These are phyloP conservation scores for Suillus sp. DNA, from an alignment of 768 basidiomycete species.

Conservation along the genomic window DNA sequence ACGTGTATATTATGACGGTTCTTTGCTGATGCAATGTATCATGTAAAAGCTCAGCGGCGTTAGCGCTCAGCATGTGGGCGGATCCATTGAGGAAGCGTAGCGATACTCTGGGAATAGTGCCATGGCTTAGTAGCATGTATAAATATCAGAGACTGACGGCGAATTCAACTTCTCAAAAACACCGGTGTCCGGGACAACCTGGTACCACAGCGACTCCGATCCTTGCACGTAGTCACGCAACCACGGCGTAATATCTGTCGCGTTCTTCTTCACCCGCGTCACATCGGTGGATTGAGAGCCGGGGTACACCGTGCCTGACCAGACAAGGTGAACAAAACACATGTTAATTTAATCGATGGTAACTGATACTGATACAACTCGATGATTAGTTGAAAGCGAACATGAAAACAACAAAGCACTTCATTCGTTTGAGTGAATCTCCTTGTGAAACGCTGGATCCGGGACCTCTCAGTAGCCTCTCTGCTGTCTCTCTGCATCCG, in stretches of 20 bases:
- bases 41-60: not conserved
- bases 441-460: not conserved
- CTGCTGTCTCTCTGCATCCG: conserved; percentile 54
- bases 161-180: not conserved
- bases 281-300: not conserved
- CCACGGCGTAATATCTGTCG: not conserved
- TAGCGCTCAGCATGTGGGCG: not conserved
- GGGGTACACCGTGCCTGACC: not conserved
- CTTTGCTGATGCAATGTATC: not conserved
- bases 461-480: conserved; percentile 21
- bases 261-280: too few species aligned
- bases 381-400: not conserved
- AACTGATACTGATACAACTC: not conserved
- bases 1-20: not conserved
- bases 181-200: not conserved
- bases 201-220: not conserved
- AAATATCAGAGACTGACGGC: not conserved
- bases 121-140: not conserved
- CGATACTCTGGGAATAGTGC: not conserved
- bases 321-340: not conserved
- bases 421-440: not conserved
- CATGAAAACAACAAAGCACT: conserved; percentile 1
- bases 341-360: not conserved
- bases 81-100: not conserved
- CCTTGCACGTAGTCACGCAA: not conserved